Evolutionary conservation across 2,329 filamentous ascomycete species (phyloP).

Genomic region (Colletotrichum echinochloae): DNA sequence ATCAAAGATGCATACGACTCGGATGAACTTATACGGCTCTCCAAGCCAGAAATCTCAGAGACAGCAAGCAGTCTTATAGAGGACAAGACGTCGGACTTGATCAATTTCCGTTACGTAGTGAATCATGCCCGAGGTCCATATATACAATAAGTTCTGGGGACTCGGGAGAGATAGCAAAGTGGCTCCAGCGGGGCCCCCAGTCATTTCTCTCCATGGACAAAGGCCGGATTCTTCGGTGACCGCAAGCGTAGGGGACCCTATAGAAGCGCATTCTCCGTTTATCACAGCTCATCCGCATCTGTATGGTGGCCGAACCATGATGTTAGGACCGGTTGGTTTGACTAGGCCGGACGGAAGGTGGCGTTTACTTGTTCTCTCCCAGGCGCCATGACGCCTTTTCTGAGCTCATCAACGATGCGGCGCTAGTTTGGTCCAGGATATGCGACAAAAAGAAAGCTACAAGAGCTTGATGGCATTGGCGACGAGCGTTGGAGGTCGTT

Average conservation of each 20-base stretch:
- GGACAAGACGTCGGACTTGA: background rate
- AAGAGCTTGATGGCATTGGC: background rate
- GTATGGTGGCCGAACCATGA: background rate
- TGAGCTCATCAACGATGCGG: background rate
- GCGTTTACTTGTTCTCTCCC: constrained; percentile 15
- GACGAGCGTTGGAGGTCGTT: background rate
- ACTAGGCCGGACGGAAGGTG: background rate
- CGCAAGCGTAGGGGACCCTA: background rate
- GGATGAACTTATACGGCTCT: constrained; percentile 17
- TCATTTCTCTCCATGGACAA: constrained; percentile 20
- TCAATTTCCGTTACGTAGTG: constrained; percentile 4
- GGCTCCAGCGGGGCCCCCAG: constrained; percentile 36
- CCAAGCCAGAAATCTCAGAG: too few species aligned
- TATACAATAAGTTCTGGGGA: constrained; percentile 10
- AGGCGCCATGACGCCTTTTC: constrained; percentile 17
- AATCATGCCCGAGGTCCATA: constrained; percentile 20
- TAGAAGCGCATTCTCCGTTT: background rate
- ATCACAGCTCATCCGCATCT: background rate
- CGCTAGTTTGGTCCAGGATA: background rate
- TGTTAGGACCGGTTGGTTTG: background rate
- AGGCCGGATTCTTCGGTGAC: background rate
- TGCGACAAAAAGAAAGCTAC: too few species aligned
- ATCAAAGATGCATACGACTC: constrained; percentile 4
- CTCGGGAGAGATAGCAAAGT: constrained; percentile 15
- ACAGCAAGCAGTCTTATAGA: too few species aligned